phyloP scores from a whole-genome alignment of 2,329 filamentous ascomycete species.

The Ceratocystis cubensis region DNA sequence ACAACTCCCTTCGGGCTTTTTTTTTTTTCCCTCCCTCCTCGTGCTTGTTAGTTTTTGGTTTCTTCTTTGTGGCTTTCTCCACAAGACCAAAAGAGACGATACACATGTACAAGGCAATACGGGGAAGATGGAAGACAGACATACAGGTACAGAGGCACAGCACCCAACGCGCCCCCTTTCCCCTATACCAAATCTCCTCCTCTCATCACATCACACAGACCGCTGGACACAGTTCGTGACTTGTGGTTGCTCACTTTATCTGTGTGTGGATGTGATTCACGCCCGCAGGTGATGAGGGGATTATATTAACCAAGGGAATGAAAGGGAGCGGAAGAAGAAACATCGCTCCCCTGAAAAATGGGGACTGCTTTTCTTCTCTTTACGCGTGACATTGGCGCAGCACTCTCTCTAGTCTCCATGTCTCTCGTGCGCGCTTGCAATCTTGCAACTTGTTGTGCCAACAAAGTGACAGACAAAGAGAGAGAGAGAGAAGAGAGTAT shows the following conservation, averaged over 20 bases:
- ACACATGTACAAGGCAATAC: neutral
- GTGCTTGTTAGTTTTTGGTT: neutral
- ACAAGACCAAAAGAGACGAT: conserved; percentile 5
- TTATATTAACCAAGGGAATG: no score
- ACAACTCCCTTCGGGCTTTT: neutral
- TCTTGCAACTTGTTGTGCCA: no score
- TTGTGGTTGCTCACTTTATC: neutral
- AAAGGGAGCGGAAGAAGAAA: no score
- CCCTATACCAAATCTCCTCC: neutral
- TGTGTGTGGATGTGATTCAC: neutral
- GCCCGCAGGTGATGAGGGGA: neutral
- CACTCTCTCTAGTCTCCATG: no score
- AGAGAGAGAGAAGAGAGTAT: no score
- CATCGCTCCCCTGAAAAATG: no score
- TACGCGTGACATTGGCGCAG: no score
- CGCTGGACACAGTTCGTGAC: neutral
- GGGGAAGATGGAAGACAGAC: no score
- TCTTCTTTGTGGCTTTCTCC: neutral
- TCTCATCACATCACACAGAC: neutral
- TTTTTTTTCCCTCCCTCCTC: neutral
- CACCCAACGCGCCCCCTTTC: neutral
- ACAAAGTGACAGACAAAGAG: no score
- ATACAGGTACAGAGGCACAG: neutral
- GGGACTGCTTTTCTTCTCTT: no score
- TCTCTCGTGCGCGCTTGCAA: no score